Evolutionary conservation across 345 rosid genomes (phyloP).

Genomic region (Sisymbrium altissimum): DNA sequence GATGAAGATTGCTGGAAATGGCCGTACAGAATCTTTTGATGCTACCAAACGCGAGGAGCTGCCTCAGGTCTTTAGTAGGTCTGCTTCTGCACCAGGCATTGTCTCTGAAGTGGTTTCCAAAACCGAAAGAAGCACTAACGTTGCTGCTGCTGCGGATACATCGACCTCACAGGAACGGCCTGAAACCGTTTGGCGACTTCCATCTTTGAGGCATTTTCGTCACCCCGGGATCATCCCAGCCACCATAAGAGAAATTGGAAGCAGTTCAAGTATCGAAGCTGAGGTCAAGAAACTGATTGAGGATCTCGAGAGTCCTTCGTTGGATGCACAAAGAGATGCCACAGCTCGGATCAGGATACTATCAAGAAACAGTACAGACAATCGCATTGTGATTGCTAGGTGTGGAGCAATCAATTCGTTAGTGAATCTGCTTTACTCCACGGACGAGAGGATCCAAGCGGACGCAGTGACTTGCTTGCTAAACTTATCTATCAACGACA

Average conservation of each 20-base stretch:
- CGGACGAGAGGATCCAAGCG: slow-evolving; percentile 57
- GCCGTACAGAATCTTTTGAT: slow-evolving; percentile 38
- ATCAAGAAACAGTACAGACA: slow-evolving; percentile 75
- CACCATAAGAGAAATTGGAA: slow-evolving; percentile 54
- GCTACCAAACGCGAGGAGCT: slow-evolving; percentile 32
- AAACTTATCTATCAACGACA: slow-evolving; percentile 76
- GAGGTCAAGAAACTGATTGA: slow-evolving; percentile 65
- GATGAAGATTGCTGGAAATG: not conserved
- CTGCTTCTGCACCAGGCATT: slow-evolving; percentile 57
- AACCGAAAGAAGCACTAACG: slow-evolving; percentile 33
- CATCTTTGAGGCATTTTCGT: slow-evolving; percentile 50
- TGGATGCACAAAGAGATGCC: slow-evolving; percentile 63
- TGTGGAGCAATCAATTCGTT: slow-evolving; percentile 64
- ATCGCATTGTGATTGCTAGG: slow-evolving; percentile 71
- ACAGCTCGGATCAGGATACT: slow-evolving; percentile 58
- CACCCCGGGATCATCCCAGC: slow-evolving; percentile 71
- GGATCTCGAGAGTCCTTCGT: slow-evolving; percentile 53
- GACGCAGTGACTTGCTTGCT: slow-evolving; percentile 90
- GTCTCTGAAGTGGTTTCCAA: slow-evolving; percentile 41
- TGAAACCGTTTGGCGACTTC: slow-evolving; percentile 45
- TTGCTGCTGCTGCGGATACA: not conserved
- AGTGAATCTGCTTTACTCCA: slow-evolving; percentile 57
- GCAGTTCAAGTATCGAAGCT: slow-evolving; percentile 71
- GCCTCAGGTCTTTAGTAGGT: slow-evolving; percentile 49
- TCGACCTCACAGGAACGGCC: not conserved